phyloP scores from a whole-genome alignment of 2,329 filamentous ascomycete genomes.

The Xylaria sp. region DNA sequence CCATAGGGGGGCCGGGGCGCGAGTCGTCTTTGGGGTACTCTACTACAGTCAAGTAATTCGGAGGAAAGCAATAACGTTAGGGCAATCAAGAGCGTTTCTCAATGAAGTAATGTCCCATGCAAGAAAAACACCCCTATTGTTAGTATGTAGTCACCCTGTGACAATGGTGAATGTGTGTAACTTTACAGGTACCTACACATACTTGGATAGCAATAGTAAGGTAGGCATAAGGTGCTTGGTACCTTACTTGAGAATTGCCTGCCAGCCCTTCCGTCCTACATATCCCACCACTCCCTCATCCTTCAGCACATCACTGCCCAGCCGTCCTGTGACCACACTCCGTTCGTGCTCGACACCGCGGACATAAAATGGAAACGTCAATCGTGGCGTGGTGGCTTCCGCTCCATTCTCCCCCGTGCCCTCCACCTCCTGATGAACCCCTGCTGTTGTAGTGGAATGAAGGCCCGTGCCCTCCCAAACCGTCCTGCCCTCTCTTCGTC shows the following conservation, averaged over 20 bases:
- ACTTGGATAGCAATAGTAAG: no score
- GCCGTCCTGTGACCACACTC: slow-evolving; percentile 74
- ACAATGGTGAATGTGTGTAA: no score
- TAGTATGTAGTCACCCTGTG: neutral
- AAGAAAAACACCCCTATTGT: neutral
- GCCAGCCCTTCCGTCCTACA: slow-evolving; percentile 70
- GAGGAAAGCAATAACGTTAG: neutral
- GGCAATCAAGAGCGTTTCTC: no score
- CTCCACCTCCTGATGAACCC: slow-evolving; percentile 23
- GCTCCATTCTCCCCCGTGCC: slow-evolving; percentile 17
- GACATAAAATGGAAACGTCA: slow-evolving; percentile 70
- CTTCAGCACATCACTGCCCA: slow-evolving; percentile 66
- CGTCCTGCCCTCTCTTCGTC: slow-evolving; percentile 40
- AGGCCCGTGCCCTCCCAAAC: slow-evolving; percentile 41
- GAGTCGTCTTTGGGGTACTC: neutral
- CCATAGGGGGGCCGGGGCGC: neutral
- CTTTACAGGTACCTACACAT: no score
- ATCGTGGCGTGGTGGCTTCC: slow-evolving; percentile 36
- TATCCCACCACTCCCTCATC: slow-evolving; percentile 71
- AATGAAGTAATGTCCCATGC: neutral
- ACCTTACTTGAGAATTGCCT: slow-evolving; percentile 54
- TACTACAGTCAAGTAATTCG: neutral
- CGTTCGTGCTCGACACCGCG: slow-evolving; percentile 69
- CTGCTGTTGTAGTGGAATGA: neutral
- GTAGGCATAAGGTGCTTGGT: neutral